Conservation (phyloP, 176 grass and related monocot genomes). For the Carex kokanica region DNA sequence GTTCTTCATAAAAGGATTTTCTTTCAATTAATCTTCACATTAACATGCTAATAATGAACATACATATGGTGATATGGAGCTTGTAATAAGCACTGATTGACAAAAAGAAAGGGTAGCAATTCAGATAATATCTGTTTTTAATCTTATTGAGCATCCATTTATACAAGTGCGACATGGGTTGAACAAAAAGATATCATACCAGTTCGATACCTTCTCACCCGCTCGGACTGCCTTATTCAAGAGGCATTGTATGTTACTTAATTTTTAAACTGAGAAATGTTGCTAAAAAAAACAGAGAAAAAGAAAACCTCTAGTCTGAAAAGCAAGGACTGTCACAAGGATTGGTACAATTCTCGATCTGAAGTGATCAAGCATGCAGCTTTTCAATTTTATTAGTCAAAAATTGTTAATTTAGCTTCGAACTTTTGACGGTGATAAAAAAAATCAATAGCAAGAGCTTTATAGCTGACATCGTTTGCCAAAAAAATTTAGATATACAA, state of each 20-base stretch:
- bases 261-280: background rate
- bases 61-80: background rate
- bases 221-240: background rate
- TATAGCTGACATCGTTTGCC: background rate
- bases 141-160: background rate
- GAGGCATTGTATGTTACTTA: background rate
- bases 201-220: background rate
- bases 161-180: background rate
- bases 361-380: background rate
- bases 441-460: background rate
- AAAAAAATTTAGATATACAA: background rate
- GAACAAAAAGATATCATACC: background rate
- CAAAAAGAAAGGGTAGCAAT: background rate
- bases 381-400: background rate
- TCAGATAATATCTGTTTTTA: background rate
- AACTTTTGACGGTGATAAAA: background rate
- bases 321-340: background rate
- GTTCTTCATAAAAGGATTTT: too few species aligned
- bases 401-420: background rate
- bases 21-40: background rate
- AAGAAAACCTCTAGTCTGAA: background rate
- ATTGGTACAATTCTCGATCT: background rate
- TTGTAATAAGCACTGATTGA: background rate
- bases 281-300: too few species aligned
- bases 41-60: background rate